Evolutionary conservation across 352 stramenopile genomes (phyloP), one percentile per base, ranked within the genome.

Genomic region (Detonula confervacea): DNA sequence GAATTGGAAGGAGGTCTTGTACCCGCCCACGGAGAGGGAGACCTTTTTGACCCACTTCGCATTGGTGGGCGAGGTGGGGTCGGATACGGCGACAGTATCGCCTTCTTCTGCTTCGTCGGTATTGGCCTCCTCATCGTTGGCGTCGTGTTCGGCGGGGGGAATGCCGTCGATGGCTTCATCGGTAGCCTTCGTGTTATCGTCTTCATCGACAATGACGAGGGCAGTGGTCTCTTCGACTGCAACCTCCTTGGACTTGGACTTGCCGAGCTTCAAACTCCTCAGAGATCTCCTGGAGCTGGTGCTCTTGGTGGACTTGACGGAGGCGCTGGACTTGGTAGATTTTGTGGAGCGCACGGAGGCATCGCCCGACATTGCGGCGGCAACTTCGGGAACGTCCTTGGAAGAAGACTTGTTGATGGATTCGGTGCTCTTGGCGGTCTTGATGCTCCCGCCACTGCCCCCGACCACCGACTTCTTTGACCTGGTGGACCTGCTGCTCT

Each of bases 1-100:
- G 47, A 85, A 63, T 18, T 80, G 59, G 33, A 85, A 85, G 11
- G 77, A 80, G 14, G 70, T 85, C 44, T 81, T 80, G 54, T 80
- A 85, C 11, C 77, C 70, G 7, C 37, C 77, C 29, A 85, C 77
- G 29, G 65, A 78, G n/a, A 85, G 12, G 25, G 57, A 78, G 35
- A 85, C 66, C 22, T 80, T 85, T 51, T 84, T 84, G 30, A 63
- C 57, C 77, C 77, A 85, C 62, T 73, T 80, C 11, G 8, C 25
- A 7, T 81, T 67, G 29, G 25, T 59, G 20, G 60, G 8, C n/a
- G n/a, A n/a, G n/a, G n/a, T n/a, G n/a, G n/a, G n/a, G n/a, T n/a
- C n/a, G n/a, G n/a, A n/a, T n/a, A n/a, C n/a, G n/a, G n/a, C n/a
- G n/a, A n/a, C n/a, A n/a, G n/a, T n/a, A n/a, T n/a, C n/a, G n/a